Evolutionary conservation across 305 asterid genomes (phyloP), one percentile per base, ranked within the genome.

Genomic region (Ajuga reptans): DNA sequence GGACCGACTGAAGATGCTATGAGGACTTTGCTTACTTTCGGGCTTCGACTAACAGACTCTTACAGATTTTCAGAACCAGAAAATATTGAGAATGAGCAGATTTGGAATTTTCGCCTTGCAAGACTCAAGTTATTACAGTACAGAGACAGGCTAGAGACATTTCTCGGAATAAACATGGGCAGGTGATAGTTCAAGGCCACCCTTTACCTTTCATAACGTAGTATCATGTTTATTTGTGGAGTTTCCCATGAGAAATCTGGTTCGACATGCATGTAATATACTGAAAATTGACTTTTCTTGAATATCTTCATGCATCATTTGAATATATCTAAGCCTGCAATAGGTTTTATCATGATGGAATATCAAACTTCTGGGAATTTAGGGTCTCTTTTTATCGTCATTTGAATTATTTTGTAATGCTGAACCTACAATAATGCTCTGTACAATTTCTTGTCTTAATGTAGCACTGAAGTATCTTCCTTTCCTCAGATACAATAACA

Each of bases 101-200:
- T 85, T 69, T 91, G 96, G 97, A 81, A 85, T 83, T 87, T 77
- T 60, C 95, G 96, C 58, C 41, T 91, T 72, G 88, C 87, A 73
- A 87, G 99, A 72, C 92, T 94, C 37, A 89, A 85, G 71, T 77
- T 94, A 78, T 78, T 94, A 66, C 94, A 83, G 73, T 85, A 73
- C 75, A 84, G 87, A 73, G 99, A 94, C 81, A 86, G 88, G 80
- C 83, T 94, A 56, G 99, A 94, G 85, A 91, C 99, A 62, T 94
- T 91, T 86, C 74, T 94, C 72, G 96, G 96, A 64, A 88, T 94
- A 80, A 94, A 85, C 77, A 94, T 87, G 97, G 99, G 97, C 87
- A 94, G 99, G 99, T 94, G 80, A 80, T 81, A 66, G 59, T 72
- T 57, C 74, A 57, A 71, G 41, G 39, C 58, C 78, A 41, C 75